A percentile compares a stretch with the other conserved stretches of the same genome.
Conservation (phyloP, 495 filamentous ascomycete genomes). For the Penicillium canescens region DNA sequence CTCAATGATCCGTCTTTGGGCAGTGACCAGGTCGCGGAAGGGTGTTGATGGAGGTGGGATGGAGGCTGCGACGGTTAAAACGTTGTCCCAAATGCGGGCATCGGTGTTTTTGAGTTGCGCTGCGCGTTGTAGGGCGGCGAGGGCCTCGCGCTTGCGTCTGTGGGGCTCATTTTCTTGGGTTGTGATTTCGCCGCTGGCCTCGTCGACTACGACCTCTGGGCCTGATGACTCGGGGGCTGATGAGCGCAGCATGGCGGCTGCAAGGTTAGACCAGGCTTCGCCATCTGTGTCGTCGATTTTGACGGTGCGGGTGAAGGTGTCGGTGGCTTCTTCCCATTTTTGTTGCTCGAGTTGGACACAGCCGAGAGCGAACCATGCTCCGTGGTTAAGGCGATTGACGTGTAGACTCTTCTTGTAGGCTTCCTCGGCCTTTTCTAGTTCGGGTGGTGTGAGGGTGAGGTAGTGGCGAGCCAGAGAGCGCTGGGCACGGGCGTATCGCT, state of each 20-base stretch:
- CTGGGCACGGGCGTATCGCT: slow-evolving; percentile 83
- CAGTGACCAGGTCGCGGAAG: slow-evolving; percentile 71
- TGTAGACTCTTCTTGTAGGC: slow-evolving; percentile 75
- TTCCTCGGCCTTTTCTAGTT: slow-evolving; percentile 68
- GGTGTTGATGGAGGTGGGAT: slow-evolving; percentile 69
- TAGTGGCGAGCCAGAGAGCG: slow-evolving; percentile 80
- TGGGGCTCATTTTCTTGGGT: slow-evolving; percentile 49
- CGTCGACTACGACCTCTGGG: slow-evolving; percentile 31
- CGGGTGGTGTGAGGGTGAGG: slow-evolving; percentile 55
- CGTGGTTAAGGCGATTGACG: slow-evolving; percentile 76
- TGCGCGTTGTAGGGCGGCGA: slow-evolving; percentile 81
- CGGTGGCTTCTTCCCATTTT: slow-evolving; percentile 76
- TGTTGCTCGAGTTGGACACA: slow-evolving; percentile 80
- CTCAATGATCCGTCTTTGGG: slow-evolving; percentile 70
- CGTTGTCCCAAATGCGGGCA: slow-evolving; percentile 93
- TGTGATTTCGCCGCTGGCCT: slow-evolving; percentile 18
- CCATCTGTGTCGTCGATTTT: slow-evolving; percentile 84
- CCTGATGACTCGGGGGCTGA: slow-evolving; percentile 35
- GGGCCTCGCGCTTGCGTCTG: slow-evolving; percentile 68
- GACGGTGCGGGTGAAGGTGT: slow-evolving; percentile 79
- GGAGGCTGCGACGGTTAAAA: slow-evolving; percentile 79
- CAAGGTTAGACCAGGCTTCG: slow-evolving; percentile 93
- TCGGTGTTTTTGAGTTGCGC: slow-evolving; percentile 77
- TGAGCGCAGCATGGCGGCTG: slow-evolving; percentile 68
- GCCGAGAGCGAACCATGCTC: slow-evolving; percentile 86